Conservation (phyloP, 148 eudicot genomes). For the Heliosperma pusillum region DNA sequence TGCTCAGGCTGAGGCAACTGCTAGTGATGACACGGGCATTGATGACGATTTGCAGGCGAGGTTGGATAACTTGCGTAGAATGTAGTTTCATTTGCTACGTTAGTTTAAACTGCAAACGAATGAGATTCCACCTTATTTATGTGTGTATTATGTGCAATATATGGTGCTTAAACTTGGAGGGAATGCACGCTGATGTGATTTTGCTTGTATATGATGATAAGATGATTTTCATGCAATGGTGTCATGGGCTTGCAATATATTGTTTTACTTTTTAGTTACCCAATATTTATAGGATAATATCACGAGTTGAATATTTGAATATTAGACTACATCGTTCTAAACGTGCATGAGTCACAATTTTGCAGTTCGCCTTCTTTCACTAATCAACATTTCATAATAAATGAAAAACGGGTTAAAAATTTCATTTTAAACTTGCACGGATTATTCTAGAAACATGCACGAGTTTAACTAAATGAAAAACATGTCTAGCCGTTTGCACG, state of each 20-base stretch:
- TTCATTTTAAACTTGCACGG: too few relatives aligned
- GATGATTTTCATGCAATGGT: not conserved
- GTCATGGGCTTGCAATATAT: not conserved
- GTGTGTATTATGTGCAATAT: conserved; percentile 23
- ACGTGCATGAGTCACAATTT: too few relatives aligned
- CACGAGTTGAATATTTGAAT: too few relatives aligned
- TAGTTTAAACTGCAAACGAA: conserved; percentile 7
- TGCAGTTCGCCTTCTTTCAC: too few relatives aligned
- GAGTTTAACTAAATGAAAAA: too few relatives aligned
- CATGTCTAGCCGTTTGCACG: too few relatives aligned
- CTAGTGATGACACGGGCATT: conserved; percentile 64
- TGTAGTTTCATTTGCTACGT: conserved; percentile 36
- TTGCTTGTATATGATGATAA: conserved; percentile 17
- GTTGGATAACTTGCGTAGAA: conserved; percentile 86
- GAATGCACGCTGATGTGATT: conserved; percentile 14
- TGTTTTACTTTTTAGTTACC: not conserved
- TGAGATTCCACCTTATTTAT: conserved; percentile 16
- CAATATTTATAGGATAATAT: not conserved
- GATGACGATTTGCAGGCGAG: conserved; percentile 93
- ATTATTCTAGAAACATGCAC: too few relatives aligned
- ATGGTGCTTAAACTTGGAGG: conserved; percentile 16
- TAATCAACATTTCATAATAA: too few relatives aligned
- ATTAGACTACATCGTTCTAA: too few relatives aligned
- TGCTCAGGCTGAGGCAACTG: conserved; percentile 75
- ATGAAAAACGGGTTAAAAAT: too few relatives aligned